Base-by-base conservation (phyloP, 495 filamentous ascomycete genomes). In the Pyrenula aspistea region DNA sequence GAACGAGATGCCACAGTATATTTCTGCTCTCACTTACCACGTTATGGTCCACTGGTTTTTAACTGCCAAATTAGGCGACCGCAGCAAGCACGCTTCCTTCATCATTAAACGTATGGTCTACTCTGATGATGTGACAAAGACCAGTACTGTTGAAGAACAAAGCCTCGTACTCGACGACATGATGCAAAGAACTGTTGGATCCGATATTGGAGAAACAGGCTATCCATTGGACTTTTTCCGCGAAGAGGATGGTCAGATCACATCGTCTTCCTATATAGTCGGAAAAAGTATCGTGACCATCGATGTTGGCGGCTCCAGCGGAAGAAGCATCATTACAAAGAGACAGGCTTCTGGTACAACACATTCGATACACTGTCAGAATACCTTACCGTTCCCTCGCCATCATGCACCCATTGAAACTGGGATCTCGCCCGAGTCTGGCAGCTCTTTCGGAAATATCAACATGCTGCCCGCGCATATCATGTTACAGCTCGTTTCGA, bases 1-100 rank as follows among this genome's bases (percentile, higher is more conserved):
- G 3, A 79, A 83, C 52, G 87, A 88, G 62, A 75, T 92, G 10
- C 88, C 88, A 1, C 88, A 91, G 65, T 99, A 99, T 65, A 88
- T 97, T 24, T 91, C 91, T 65, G 85, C 88, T 0, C 73, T 96
- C 22, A 91, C 93, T 3, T 95, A 95, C 66, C 90, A 97, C 68
- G 90, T 95, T 61, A 89, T 97, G 61, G 88, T 88, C 2, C 95
- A 95, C 62, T 99, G 94, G 94, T 97, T 95, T 67, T 73, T 97
- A 54, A 86, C 88, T 4, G 66, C 97, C 58, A 91, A 87, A 65
- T 77, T 96, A 25, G 76, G 83, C 48, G 90, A 96, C 60, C 84
- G 94, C 24, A 78, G 83, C 19, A 88, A 83, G 58, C 86, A 94
- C 58, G 88, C 95, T 51, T 81, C 83, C 51, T 96, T 89, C 89